Conservation (phyloP, 1,284 basidiomycete species). For the Meira miltonrushii region DNA sequence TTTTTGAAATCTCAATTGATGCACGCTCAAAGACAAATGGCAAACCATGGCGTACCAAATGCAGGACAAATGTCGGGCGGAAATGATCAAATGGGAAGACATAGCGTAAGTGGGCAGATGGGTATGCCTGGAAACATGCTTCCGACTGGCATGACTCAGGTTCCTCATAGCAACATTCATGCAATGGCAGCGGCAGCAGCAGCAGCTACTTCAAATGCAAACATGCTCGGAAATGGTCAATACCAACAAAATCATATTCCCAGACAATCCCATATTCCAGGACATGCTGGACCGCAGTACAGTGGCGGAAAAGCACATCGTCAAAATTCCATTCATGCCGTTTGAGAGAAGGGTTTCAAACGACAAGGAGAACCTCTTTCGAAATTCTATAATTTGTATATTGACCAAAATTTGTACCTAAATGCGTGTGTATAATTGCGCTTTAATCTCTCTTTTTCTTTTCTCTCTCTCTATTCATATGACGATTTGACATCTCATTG, state of each 20-base stretch:
- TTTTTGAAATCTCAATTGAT: slow-evolving; percentile 46
- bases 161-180: slow-evolving; percentile 30
- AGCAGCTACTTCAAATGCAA: slow-evolving; percentile 13
- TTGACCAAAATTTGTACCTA: too few species aligned
- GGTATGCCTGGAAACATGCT: slow-evolving; percentile 20
- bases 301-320: neutral
- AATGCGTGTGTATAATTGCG: too few species aligned
- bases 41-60: neutral
- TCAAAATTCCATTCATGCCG: neutral
- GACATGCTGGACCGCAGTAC: neutral
- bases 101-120: slow-evolving; percentile 11
- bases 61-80: neutral
- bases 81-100: neutral
- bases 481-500: too few species aligned
- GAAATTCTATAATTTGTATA: too few species aligned
- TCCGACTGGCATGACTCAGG: slow-evolving; percentile 7
- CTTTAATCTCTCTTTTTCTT: too few species aligned
- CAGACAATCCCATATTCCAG: slow-evolving; percentile 12
- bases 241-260: slow-evolving; percentile 20
- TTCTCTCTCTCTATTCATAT: too few species aligned
- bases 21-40: slow-evolving; percentile 24
- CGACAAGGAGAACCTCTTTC: too few species aligned
- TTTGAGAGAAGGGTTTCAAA: neutral
- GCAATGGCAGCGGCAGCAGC: slow-evolving; percentile 18
- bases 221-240: slow-evolving; percentile 10